Evolutionary conservation across 352 stramenopile genomes (phyloP).

Genomic region (Thalassiosira mediterranea): DNA sequence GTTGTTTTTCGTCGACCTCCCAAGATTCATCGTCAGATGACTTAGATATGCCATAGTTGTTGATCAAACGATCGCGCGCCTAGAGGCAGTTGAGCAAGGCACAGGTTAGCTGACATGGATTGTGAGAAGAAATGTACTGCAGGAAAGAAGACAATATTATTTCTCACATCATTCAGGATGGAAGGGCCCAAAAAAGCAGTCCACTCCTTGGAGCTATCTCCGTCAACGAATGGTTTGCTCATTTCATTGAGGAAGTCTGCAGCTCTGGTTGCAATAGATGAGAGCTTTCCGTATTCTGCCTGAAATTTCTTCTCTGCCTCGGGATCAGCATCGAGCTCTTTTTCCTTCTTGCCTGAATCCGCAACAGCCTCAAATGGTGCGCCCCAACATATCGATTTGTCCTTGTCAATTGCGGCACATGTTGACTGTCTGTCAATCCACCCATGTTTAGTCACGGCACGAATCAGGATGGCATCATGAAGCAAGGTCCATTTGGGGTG

Average conservation of each 20-base stretch:
- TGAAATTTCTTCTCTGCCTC: slow-evolving; percentile 28
- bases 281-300: slow-evolving; percentile 22
- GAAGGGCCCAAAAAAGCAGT: neutral
- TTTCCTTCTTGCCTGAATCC: slow-evolving; percentile 12
- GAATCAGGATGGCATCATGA: slow-evolving; percentile 79
- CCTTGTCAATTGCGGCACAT: slow-evolving; percentile 61
- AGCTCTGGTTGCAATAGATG: slow-evolving; percentile 36
- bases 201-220: slow-evolving; percentile 9
- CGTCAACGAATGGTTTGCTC: slow-evolving; percentile 30
- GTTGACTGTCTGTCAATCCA: slow-evolving; percentile 69
- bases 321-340: slow-evolving; percentile 25
- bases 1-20: slow-evolving; percentile 53
- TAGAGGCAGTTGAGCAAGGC: neutral
- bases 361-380: slow-evolving; percentile 56
- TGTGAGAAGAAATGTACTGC: neutral
- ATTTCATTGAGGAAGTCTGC: slow-evolving; percentile 35
- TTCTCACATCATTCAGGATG: slow-evolving; percentile 39
- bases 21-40: slow-evolving; percentile 35
- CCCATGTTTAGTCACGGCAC: slow-evolving; percentile 76
- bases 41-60: slow-evolving; percentile 54
- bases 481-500: slow-evolving; percentile 74
- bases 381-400: slow-evolving; percentile 75
- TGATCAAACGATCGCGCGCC: slow-evolving; percentile 54
- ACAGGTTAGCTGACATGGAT: slow-evolving; percentile 1
- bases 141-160: too few relatives aligned